Conservation (phyloP, 2,329 filamentous ascomycete species). For the Lachnellula occidentalis region DNA sequence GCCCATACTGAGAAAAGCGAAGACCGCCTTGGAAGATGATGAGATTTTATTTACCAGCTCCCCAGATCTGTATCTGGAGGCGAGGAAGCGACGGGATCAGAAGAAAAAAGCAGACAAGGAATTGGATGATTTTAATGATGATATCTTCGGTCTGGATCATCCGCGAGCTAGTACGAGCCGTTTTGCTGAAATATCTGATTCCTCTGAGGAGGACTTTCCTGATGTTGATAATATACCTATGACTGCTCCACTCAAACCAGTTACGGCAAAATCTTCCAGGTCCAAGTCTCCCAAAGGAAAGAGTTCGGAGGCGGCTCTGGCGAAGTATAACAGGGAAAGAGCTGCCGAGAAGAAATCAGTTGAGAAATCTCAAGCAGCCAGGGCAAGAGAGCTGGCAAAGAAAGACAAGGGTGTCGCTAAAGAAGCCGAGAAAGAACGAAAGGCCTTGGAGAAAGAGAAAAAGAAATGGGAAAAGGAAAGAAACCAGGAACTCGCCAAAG, state of each 20-base stretch:
- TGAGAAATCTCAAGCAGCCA: constrained; percentile 11
- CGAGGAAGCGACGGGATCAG: constrained; percentile 13
- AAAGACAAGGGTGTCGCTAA: constrained; percentile 19
- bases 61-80: constrained; percentile 21
- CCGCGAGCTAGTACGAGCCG: not conserved
- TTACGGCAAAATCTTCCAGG: not conserved
- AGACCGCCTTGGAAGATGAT: constrained; percentile 25
- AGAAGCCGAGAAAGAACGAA: constrained; percentile 44
- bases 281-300: not conserved
- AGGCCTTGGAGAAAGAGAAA: constrained; percentile 54
- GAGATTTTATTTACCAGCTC: constrained; percentile 28
- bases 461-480: constrained; percentile 58
- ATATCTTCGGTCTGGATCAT: not conserved
- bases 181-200: not conserved
- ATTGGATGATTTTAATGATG: constrained; percentile 12
- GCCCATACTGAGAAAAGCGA: constrained; percentile 32
- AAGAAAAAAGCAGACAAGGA: constrained; percentile 11
- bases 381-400: constrained; percentile 18
- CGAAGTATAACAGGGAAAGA: constrained; percentile 8
- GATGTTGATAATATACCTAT: constrained; percentile 8
- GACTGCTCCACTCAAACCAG: not conserved
- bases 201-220: constrained; percentile 18
- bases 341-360: constrained; percentile 6
- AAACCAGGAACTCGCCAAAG: constrained; percentile 62
- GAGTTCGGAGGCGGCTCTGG: constrained; percentile 6